These are phyloP conservation scores for Hippophae tibetana DNA, from an alignment of 306 rosid genomes.

Conservation along the genomic window DNA sequence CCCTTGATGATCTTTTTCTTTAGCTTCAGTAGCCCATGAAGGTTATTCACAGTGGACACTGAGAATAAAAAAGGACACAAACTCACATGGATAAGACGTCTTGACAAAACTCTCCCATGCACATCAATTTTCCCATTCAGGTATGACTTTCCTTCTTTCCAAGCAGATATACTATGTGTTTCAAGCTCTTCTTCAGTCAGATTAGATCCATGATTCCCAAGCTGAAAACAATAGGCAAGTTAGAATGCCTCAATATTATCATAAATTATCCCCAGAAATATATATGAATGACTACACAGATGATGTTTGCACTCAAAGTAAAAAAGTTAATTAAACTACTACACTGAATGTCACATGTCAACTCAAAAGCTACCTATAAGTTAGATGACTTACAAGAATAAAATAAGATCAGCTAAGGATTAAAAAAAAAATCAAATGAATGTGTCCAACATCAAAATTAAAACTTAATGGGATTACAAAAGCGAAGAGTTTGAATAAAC, in stretches of 20 bases:
- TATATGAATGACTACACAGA: neutral
- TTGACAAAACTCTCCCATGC: slow-evolving; percentile 49
- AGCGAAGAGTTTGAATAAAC: neutral
- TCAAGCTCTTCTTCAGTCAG: slow-evolving; percentile 98
- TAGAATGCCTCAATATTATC: slow-evolving; percentile 20
- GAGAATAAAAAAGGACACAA: slow-evolving; percentile 8
- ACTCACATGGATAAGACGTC: slow-evolving; percentile 73
- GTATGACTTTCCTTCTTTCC: slow-evolving; percentile 91
- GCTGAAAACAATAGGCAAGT: slow-evolving; percentile 39
- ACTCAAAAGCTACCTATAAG: neutral
- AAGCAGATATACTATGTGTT: slow-evolving; percentile 92
- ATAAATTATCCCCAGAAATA: neutral
- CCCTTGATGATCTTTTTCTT: no score
- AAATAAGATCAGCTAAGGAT: neutral
- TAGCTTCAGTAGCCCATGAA: neutral
- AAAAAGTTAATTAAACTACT: neutral
- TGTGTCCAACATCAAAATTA: no score
- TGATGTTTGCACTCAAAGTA: neutral
- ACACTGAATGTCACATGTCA: neutral
- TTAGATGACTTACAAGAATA: neutral
- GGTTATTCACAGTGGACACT: slow-evolving; percentile 5
- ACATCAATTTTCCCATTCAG: slow-evolving; percentile 55
- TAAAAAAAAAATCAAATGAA: neutral
- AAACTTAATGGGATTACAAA: no score
- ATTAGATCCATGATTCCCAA: slow-evolving; percentile 90